Conservation (phyloP, 2,329 filamentous ascomycete genomes). For the Ophiocordyceps camponoti-rufipedis region DNA sequence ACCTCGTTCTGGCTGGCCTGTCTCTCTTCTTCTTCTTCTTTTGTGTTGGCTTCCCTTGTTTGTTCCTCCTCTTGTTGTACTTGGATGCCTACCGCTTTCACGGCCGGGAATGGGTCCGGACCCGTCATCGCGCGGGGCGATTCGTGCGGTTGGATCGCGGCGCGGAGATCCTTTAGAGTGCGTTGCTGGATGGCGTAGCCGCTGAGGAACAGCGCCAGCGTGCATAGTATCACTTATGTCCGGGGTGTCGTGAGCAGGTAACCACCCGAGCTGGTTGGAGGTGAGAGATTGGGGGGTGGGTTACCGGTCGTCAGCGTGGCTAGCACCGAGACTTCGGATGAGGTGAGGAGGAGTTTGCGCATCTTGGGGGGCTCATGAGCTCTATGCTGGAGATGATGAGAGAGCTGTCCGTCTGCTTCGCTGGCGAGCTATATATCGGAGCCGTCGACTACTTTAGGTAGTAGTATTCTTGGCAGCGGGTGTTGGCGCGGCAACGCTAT, state of each 20-base stretch:
- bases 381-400: not conserved
- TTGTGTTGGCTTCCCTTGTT: not conserved
- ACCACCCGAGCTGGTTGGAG: no score
- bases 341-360: constrained; percentile 40
- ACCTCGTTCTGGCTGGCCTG: not conserved
- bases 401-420: not conserved
- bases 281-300: constrained; percentile 4
- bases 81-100: no score
- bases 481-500: not conserved
- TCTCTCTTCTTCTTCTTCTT: not conserved
- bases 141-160: constrained; percentile 40
- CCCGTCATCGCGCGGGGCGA: constrained; percentile 1
- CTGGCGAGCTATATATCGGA: not conserved
- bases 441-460: not conserved
- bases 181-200: constrained; percentile 80
- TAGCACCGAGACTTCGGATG: constrained; percentile 51
- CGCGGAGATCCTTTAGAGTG: constrained; percentile 59
- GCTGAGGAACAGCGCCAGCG: constrained; percentile 65
- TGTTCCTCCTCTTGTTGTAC: not conserved
- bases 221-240: constrained; percentile 53
- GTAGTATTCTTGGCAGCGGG: not conserved
- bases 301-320: constrained; percentile 46
- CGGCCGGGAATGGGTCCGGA: no score
- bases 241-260: not conserved
- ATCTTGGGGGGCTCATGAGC: constrained; percentile 5